These are phyloP conservation scores for Phaeosphaeriaceae sp. DNA, from an alignment of 2,329 filamentous ascomycete species.

Conservation along the genomic window DNA sequence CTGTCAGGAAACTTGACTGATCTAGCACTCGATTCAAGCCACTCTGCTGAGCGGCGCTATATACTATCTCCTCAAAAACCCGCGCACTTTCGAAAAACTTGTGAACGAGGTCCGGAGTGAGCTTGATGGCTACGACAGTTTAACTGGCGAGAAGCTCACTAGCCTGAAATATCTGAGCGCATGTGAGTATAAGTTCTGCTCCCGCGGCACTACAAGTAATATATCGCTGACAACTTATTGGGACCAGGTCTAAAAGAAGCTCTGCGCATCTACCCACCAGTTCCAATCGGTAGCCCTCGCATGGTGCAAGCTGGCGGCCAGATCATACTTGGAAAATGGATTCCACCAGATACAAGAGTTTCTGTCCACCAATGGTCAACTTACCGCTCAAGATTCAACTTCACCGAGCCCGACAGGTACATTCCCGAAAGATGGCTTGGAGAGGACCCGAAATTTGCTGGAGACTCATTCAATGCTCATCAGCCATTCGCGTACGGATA, in stretches of 20 bases:
- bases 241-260: constrained; percentile 38
- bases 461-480: constrained; percentile 10
- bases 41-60: constrained; percentile 46
- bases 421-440: constrained; percentile 37
- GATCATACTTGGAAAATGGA: constrained; percentile 4
- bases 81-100: constrained; percentile 12
- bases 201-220: no score
- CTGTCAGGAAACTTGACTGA: no score
- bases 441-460: constrained; percentile 7
- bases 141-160: constrained; percentile 7
- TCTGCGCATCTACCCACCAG: constrained; percentile 48
- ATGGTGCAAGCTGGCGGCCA: background rate
- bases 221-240: no score
- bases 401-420: constrained; percentile 26
- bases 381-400: constrained; percentile 25
- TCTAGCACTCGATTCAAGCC: constrained; percentile 7
- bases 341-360: background rate
- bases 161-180: constrained; percentile 36
- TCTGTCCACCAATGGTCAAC: constrained; percentile 24
- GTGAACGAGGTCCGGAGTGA: constrained; percentile 10
- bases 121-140: no score
- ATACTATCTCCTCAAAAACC: constrained; percentile 27
- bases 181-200: no score
- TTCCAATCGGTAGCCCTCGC: constrained; percentile 38
- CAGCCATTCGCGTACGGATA: constrained; percentile 10